Percentiles rank a stretch among this genome's conserved stretches.
Conservation (phyloP, 495 filamentous ascomycete species). For the Neurospora sp. region DNA sequence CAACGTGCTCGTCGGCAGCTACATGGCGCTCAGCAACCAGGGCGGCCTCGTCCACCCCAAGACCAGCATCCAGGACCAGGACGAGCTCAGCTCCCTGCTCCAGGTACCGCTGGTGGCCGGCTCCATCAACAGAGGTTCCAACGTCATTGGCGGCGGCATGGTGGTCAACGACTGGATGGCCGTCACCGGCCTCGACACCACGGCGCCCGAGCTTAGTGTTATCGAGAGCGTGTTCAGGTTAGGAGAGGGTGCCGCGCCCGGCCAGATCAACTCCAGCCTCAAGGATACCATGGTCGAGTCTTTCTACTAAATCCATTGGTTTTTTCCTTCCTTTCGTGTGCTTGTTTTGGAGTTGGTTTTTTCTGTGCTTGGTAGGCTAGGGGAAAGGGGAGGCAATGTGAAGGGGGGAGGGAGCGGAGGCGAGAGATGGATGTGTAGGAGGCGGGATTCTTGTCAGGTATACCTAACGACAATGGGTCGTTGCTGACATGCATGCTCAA, state of each 20-base stretch:
- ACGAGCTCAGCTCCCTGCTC: slow-evolving; percentile 85
- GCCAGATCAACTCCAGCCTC: slow-evolving; percentile 63
- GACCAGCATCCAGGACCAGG: slow-evolving; percentile 92
- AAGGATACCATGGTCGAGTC: slow-evolving; percentile 98
- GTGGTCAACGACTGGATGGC: slow-evolving; percentile 99
- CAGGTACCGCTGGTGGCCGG: slow-evolving; percentile 95
- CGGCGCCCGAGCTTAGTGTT: slow-evolving; percentile 91
- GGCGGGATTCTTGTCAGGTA: not conserved
- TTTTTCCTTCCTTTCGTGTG: not conserved
- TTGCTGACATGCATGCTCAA: not conserved
- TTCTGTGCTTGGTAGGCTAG: not conserved
- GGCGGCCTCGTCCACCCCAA: slow-evolving; percentile 96
- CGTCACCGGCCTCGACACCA: slow-evolving; percentile 92
- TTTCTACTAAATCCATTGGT: slow-evolving; percentile 60
- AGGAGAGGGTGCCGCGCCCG: slow-evolving; percentile 74
- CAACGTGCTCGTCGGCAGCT: slow-evolving; percentile 89
- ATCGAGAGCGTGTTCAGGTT: slow-evolving; percentile 91
- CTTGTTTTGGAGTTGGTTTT: not conserved
- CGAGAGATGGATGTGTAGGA: not conserved
- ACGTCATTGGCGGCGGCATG: slow-evolving; percentile 96
- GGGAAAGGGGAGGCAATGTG: not conserved
- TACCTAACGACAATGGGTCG: not conserved
- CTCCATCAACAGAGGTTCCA: slow-evolving; percentile 79
- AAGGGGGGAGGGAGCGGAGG: not conserved
- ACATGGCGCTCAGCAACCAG: slow-evolving; percentile 93